phyloP scores from a whole-genome alignment of 345 rosid species.

The Sisymbrium altissimum region DNA sequence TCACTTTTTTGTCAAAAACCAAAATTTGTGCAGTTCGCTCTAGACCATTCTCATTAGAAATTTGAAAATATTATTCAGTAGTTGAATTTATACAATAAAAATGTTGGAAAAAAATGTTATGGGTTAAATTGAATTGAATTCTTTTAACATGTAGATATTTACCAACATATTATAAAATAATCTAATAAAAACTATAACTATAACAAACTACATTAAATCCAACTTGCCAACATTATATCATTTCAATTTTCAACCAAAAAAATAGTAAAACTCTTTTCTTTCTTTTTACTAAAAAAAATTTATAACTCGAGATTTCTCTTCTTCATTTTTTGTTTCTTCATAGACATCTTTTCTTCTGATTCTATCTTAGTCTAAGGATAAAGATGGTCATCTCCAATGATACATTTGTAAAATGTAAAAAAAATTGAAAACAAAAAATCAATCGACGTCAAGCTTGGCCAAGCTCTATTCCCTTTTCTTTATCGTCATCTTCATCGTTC shows the following conservation, averaged over 20 bases:
- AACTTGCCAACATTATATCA: not conserved
- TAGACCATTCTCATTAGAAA: no score
- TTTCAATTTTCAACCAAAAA: not conserved
- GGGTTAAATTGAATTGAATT: no score
- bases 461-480: slow-evolving; percentile 34
- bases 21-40: no score
- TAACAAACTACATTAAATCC: slow-evolving; percentile 16
- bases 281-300: not conserved
- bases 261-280: not conserved
- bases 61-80: no score
- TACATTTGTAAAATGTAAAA: not conserved
- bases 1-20: no score
- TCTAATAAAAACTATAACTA: not conserved
- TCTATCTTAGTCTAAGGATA: slow-evolving; percentile 3
- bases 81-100: no score
- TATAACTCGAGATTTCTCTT: not conserved
- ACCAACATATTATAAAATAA: not conserved
- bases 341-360: slow-evolving; percentile 3
- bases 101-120: no score
- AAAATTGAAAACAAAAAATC: not conserved
- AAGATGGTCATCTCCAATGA: not conserved
- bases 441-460: slow-evolving; percentile 17
- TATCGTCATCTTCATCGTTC: slow-evolving; percentile 40
- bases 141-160: no score
- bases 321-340: not conserved